Evolutionary conservation across 306 rosid genomes (phyloP).

Genomic region (Vigna angularis): DNA sequence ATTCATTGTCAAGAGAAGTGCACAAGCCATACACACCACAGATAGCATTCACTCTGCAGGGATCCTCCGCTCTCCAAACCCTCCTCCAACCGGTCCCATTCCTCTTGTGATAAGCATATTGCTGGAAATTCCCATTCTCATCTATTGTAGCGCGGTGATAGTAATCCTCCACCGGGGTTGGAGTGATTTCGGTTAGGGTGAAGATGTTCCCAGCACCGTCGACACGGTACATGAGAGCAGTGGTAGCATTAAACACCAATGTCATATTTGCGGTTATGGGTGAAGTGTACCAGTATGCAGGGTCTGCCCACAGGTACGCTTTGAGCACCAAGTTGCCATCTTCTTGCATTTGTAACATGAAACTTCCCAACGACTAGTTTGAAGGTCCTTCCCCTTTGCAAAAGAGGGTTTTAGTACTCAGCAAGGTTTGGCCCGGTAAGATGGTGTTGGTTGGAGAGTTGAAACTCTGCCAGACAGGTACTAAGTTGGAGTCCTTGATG

Average conservation of each 20-base stretch:
- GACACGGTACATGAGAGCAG: slow-evolving; percentile 21
- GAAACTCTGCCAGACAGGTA: slow-evolving; percentile 38
- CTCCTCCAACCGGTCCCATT: slow-evolving; percentile 44
- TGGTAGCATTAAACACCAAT: slow-evolving; percentile 30
- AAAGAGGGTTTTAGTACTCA: not conserved
- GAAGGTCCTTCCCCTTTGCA: slow-evolving; percentile 41
- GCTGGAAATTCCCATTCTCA: slow-evolving; percentile 48
- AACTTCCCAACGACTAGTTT: slow-evolving; percentile 42
- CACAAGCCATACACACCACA: slow-evolving; percentile 47
- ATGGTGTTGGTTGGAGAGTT: slow-evolving; percentile 36
- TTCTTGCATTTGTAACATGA: slow-evolving; percentile 18
- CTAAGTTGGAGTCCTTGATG: slow-evolving; percentile 1
- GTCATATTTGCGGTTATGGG: not conserved
- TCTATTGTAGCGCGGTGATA: slow-evolving; percentile 43
- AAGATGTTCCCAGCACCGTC: not conserved
- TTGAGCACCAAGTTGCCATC: slow-evolving; percentile 41
- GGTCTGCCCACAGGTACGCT: slow-evolving; percentile 38
- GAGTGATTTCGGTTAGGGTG: not conserved
- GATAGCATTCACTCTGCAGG: slow-evolving; percentile 37
- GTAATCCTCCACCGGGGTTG: slow-evolving; percentile 44
- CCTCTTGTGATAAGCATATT: slow-evolving; percentile 42
- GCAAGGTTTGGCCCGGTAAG: slow-evolving; percentile 35
- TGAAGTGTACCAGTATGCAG: slow-evolving; percentile 37
- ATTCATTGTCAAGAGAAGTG: slow-evolving; percentile 47
- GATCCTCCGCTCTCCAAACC: slow-evolving; percentile 48